phyloP scores from a whole-genome alignment of 805 yeast species.

The Candida coquimbonensis region DNA sequence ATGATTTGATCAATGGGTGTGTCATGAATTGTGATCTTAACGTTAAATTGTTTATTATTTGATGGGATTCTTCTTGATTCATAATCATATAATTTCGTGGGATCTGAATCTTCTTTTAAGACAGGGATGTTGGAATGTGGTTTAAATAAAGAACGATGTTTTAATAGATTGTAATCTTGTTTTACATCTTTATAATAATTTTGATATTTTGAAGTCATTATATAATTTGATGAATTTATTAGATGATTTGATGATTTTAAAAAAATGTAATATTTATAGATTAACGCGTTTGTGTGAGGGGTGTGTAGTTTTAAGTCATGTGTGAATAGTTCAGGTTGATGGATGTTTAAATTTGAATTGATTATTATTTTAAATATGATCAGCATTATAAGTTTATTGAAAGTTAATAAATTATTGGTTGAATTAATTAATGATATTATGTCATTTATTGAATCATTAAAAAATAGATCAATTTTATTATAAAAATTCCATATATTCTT shows the following conservation, averaged over 20 bases:
- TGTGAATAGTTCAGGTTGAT: constrained; percentile 10
- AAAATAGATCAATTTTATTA: background rate
- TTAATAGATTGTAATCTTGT: constrained; percentile 16
- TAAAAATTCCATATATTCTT: background rate
- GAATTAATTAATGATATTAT: background rate
- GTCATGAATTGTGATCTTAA: constrained; percentile 13
- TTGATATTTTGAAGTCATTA: constrained; percentile 9
- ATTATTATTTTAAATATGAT: constrained; percentile 12
- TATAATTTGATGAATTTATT: constrained; percentile 9
- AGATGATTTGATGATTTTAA: constrained; percentile 11
- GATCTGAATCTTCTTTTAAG: background rate
- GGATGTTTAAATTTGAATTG: constrained; percentile 14
- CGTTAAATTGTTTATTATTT: constrained; percentile 6
- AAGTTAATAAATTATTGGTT: background rate
- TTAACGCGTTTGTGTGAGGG: background rate
- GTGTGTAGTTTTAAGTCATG: background rate
- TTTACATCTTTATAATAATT: constrained; percentile 17
- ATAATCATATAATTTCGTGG: background rate
- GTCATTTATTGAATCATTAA: background rate
- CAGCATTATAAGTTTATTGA: background rate
- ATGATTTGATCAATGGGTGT: constrained; percentile 21
- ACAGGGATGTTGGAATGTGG: background rate
- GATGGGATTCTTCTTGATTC: background rate
- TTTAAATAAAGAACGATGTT: constrained; percentile 1
- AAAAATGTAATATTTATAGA: constrained; percentile 12